Conservation (phyloP, 495 filamentous ascomycete genomes). For the Acidomyces sp. region DNA sequence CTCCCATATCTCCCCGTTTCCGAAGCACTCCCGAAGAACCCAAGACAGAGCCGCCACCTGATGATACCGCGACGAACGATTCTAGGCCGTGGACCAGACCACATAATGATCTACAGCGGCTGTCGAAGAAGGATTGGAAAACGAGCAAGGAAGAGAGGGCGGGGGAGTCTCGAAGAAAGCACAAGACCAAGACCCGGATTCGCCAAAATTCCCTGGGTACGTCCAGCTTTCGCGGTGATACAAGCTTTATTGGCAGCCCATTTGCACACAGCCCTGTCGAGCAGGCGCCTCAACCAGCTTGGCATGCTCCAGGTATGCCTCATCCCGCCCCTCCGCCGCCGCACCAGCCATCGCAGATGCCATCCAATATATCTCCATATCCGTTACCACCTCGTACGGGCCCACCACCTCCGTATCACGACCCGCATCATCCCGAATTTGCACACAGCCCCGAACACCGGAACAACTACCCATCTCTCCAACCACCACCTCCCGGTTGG, state of each 20-base stretch:
- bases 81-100: too few relatives aligned
- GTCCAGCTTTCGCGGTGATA: not conserved
- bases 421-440: not conserved
- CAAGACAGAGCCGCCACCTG: too few relatives aligned
- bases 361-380: not conserved
- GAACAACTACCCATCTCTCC: conserved; percentile 12
- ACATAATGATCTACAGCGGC: not conserved
- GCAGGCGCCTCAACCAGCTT: not conserved
- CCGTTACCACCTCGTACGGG: not conserved
- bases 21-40: too few relatives aligned
- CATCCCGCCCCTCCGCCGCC: not conserved
- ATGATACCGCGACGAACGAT: too few relatives aligned
- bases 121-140: conserved; percentile 7
- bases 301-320: not conserved
- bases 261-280: not conserved
- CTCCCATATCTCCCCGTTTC: too few relatives aligned
- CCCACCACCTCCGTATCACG: not conserved
- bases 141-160: conserved; percentile 11
- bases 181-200: conserved; percentile 2
- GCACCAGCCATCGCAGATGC: not conserved
- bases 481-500: not conserved
- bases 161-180: conserved; percentile 6
- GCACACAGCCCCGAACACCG: conserved; percentile 7
- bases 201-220: not conserved
- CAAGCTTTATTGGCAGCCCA: not conserved